phyloP scores from a whole-genome alignment of 805 yeast genomes.

The Metschnikowia arizonensis region DNA sequence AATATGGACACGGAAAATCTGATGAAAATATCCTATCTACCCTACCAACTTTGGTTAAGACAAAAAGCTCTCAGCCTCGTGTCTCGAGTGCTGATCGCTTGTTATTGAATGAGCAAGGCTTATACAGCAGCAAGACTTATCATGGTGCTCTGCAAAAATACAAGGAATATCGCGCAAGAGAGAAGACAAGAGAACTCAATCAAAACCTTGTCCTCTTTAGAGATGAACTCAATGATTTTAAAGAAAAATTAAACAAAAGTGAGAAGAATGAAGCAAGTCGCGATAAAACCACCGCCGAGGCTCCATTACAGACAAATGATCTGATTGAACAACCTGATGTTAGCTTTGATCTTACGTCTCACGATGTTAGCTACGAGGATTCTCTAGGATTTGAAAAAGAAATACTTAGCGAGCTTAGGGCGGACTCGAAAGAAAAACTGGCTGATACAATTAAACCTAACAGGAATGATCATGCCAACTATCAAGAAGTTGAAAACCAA shows the following conservation, averaged over 20 bases:
- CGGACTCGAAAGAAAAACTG: not conserved
- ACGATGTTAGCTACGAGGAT: constrained; percentile 39
- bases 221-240: constrained; percentile 42
- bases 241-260: constrained; percentile 34
- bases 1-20: not conserved
- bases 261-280: constrained; percentile 16
- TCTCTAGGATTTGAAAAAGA: constrained; percentile 34
- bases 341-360: constrained; percentile 38
- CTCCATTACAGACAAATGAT: not conserved
- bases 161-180: constrained; percentile 11
- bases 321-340: constrained; percentile 21
- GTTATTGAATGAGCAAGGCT: not conserved
- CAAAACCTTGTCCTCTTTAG: constrained; percentile 40
- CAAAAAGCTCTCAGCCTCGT: not conserved
- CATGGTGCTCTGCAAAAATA: not conserved
- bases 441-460: not conserved
- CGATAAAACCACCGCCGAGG: not conserved
- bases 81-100: not conserved
- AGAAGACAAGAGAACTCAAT: constrained; percentile 35
- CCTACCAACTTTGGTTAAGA: not conserved
- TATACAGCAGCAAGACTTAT: not conserved
- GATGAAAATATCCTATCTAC: not conserved
- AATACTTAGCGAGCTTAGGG: constrained; percentile 20
- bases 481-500: not conserved
- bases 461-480: not conserved